Conservation (phyloP, 306 rosid genomes). For the Pachyrhizus erosus region DNA sequence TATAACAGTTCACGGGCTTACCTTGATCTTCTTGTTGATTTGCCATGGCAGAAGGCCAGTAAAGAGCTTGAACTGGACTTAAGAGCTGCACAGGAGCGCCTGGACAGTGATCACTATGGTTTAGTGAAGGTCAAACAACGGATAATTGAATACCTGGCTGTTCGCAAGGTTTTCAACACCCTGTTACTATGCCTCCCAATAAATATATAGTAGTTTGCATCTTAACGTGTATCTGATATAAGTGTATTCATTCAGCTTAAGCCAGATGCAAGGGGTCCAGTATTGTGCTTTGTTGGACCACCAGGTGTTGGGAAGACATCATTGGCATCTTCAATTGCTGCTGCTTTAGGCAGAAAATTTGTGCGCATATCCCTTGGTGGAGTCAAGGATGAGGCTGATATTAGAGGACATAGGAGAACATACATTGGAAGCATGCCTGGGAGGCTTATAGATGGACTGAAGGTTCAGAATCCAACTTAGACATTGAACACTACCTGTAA, state of each 20-base stretch:
- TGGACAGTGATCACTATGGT: constrained; percentile 94
- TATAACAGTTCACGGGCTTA: constrained; percentile 90
- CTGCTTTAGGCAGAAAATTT: constrained; percentile 93
- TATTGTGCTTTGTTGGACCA: constrained; percentile 98
- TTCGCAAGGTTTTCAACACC: constrained; percentile 78
- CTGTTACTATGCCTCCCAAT: constrained; percentile 25
- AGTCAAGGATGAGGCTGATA: constrained; percentile 99
- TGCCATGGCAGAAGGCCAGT: constrained; percentile 89
- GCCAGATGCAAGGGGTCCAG: constrained; percentile 99
- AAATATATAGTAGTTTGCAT: constrained; percentile 28
- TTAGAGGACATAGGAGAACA: constrained; percentile 98
- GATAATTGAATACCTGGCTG: constrained; percentile 94
- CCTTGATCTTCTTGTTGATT: constrained; percentile 96
- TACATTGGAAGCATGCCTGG: constrained; percentile 99
- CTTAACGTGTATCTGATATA: constrained; percentile 50
- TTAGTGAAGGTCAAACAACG: constrained; percentile 93
- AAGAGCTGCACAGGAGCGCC: constrained; percentile 85
- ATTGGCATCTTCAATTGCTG: constrained; percentile 97
- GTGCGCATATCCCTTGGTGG: constrained; percentile 98
- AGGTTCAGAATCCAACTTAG: constrained; percentile 60
- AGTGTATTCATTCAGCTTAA: constrained; percentile 72
- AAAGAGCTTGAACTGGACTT: constrained; percentile 86
- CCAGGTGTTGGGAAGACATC: constrained; percentile 99
- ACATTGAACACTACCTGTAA: constrained; percentile 4
- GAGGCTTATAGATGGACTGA: constrained; percentile 92